Base-by-base conservation (phyloP, 2,329 filamentous ascomycete genomes). In the Acephala macrosclerotiorum region DNA sequence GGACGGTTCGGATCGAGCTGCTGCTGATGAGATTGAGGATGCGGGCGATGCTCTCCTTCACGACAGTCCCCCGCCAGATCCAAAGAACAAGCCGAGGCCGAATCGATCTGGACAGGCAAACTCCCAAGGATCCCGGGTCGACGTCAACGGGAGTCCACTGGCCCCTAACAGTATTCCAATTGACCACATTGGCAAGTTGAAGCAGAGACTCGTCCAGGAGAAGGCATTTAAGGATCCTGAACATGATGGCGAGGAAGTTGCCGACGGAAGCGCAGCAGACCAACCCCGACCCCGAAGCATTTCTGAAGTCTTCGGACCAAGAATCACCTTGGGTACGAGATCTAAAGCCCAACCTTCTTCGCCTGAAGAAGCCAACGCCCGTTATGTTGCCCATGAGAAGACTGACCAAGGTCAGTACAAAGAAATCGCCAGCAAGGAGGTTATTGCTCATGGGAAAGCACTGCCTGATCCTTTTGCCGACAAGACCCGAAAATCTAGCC, bases 301-400 rank as follows among this genome's bases (percentile, higher is more conserved):
- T n/a, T 62, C 63, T 8, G 47, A 68, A 5, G 38, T 71, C 1
- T 72, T 73, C 64, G 72, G 71, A 12, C 69, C 70, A 1, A 70
- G 53, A 49, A 58, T 70, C 14, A 42, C 35, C 11, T 51, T 75
- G 11, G 63, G 65, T 35, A 70, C 63, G 33, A 70, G 69, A 38
- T 20, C 63, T 26, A 76, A 75, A 57, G 60, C 66, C 9, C 70
- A 71, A 2, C 72, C 69, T 45, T 65, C 64, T 12, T 70, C 70
- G 7, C 70, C 71, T 26, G 70, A 71, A n/a, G 69, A 70, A 20
- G 42, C 57, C 1, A 63, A 61, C 16, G 58, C 64, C 11, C 68
- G 71, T 12, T 75, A 75, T 64, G 55, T 77, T 11, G 60, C 72
- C 2, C 74, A 76, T 65, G 71, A 72, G 20, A 74, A 72, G 49